A percentile compares a stretch with the other conserved stretches of the same genome.
Evolutionary conservation across 306 rosid genomes (phyloP).

Genomic region (Myrica gale): DNA sequence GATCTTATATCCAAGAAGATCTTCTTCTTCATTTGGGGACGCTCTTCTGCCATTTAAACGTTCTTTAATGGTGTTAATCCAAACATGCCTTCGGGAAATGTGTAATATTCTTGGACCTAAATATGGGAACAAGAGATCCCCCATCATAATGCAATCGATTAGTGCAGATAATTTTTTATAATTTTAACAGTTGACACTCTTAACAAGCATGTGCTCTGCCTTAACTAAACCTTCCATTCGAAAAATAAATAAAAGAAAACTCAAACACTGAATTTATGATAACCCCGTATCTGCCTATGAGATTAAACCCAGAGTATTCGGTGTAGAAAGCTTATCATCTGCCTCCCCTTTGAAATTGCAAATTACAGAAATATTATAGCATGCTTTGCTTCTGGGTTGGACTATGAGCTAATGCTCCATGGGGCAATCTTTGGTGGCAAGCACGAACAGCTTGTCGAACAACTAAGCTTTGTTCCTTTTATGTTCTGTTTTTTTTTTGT

Average conservation of each 20-base stretch:
- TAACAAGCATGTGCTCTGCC: slow-evolving; percentile 34
- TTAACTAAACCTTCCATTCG: slow-evolving; percentile 13
- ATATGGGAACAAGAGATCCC: slow-evolving; percentile 20
- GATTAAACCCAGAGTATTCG: too few relatives aligned
- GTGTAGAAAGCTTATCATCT: neutral
- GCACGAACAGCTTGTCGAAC: neutral
- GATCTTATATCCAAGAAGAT: too few relatives aligned
- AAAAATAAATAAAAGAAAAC: slow-evolving; percentile 1
- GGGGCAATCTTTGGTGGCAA: neutral
- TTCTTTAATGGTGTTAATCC: neutral
- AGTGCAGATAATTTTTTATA: slow-evolving; percentile 8
- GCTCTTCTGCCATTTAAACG: neutral
- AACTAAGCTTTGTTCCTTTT: neutral
- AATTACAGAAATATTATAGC: neutral
- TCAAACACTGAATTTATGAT: slow-evolving; percentile 12
- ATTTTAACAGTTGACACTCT: slow-evolving; percentile 34
- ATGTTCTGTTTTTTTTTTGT: too few relatives aligned
- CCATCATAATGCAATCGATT: slow-evolving; percentile 13
- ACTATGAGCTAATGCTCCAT: neutral
- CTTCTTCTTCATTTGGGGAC: too few relatives aligned
- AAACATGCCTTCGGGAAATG: slow-evolving; percentile 8
- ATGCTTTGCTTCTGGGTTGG: neutral
- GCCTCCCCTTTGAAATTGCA: neutral
- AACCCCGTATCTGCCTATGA: neutral
- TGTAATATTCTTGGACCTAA: slow-evolving; percentile 7